Conservation (phyloP, 1,139 yeast species). For the Candida sanyaensis region DNA sequence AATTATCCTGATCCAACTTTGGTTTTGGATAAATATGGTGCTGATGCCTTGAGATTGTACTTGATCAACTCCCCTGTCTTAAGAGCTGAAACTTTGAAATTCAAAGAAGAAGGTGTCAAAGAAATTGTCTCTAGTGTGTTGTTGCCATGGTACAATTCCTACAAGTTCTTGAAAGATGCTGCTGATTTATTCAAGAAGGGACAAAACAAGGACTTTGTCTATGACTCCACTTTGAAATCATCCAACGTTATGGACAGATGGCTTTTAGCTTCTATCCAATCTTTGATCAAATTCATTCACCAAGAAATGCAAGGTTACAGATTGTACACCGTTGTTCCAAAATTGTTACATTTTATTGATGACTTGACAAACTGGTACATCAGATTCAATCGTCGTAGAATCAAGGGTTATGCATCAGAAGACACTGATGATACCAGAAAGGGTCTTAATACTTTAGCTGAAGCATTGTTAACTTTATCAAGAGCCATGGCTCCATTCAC, state of each 20-base stretch:
- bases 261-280: slow-evolving; percentile 93
- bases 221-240: slow-evolving; percentile 63
- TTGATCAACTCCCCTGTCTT: slow-evolving; percentile 96
- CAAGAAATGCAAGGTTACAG: slow-evolving; percentile 88
- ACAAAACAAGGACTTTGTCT: slow-evolving; percentile 68
- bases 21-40: slow-evolving; percentile 87
- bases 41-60: slow-evolving; percentile 95
- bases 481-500: slow-evolving; percentile 99
- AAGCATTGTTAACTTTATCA: slow-evolving; percentile 82
- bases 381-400: slow-evolving; percentile 95
- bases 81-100: slow-evolving; percentile 93
- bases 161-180: slow-evolving; percentile 94
- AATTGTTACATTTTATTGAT: slow-evolving; percentile 82
- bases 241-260: slow-evolving; percentile 96
- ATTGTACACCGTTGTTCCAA: slow-evolving; percentile 94
- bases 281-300: slow-evolving; percentile 83
- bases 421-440: slow-evolving; percentile 80
- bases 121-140: slow-evolving; percentile 95
- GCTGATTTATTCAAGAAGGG: slow-evolving; percentile 81
- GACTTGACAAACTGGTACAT: slow-evolving; percentile 98
- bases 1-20: slow-evolving; percentile 94
- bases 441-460: slow-evolving; percentile 89
- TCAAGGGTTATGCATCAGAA: slow-evolving; percentile 79
- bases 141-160: slow-evolving; percentile 98
- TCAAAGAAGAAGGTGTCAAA: slow-evolving; percentile 98